Evolutionary conservation across 2,329 filamentous ascomycete species (phyloP).

Genomic region (Xylariaceae sp.): DNA sequence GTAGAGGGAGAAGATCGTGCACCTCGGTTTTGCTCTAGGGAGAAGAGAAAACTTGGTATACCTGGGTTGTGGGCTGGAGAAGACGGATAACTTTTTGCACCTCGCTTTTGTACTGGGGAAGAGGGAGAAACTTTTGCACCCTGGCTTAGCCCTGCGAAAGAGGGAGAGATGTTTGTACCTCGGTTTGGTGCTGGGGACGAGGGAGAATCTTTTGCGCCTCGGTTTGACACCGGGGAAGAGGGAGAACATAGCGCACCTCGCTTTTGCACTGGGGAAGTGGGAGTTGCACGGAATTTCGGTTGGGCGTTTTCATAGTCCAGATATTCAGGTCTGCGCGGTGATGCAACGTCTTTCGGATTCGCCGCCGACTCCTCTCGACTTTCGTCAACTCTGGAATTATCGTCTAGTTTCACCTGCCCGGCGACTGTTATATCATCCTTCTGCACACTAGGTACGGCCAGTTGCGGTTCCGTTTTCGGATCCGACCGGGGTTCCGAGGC

Average conservation of each 20-base stretch:
- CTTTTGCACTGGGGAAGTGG: constrained; percentile 15
- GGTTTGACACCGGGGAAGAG: neutral
- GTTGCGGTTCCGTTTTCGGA: neutral
- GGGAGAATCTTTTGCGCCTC: neutral
- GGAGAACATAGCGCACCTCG: neutral
- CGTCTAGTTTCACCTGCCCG: neutral
- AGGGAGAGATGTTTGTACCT: constrained; percentile 1
- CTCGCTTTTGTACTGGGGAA: neutral
- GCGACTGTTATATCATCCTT: neutral
- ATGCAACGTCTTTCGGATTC: neutral
- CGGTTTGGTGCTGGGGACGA: neutral
- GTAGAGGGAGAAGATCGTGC: neutral
- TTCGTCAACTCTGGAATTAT: neutral
- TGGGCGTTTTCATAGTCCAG: constrained; percentile 5
- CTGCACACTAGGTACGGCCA: neutral
- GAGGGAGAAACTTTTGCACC: neutral
- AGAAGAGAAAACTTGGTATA: neutral
- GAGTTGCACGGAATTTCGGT: constrained; percentile 13
- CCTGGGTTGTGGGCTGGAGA: constrained; percentile 13
- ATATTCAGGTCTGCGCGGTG: constrained; percentile 1
- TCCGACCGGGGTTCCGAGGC: neutral
- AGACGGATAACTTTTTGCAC: constrained; percentile 1
- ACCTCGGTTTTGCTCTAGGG: neutral
- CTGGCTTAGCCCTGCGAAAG: constrained; percentile 12
- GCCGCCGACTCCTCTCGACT: neutral